Evolutionary conservation across 108 stramenopile genomes (phyloP), one percentile per base, ranked within the genome.

Genomic region (Cylindrotheca closterium): DNA sequence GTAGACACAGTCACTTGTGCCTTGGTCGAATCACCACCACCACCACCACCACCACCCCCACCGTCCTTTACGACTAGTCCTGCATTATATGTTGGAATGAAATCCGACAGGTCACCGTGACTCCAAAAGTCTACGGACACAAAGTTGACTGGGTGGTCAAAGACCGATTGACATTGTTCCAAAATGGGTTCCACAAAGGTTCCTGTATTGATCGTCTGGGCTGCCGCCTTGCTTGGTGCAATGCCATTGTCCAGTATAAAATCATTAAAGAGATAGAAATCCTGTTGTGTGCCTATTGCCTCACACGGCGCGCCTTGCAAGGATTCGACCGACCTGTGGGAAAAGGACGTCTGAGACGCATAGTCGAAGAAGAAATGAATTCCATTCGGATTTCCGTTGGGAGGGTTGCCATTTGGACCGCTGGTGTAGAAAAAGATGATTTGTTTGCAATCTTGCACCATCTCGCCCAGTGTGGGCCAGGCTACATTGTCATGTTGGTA

Each of bases 51-150:
- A n/a, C n/a, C n/a, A n/a, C n/a, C n/a, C n/a, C n/a, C n/a, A n/a
- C n/a, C n/a, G 21, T 25, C 37, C 7, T 7, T 42, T 60, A 17
- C 45, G n/a, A 65, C 54, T n/a, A 67, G 24, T 58, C 24, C 27
- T 0, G 58, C 32, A 78, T 84, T 88, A 2, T 52, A 60, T 55
- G 68, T 62, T 19, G 79, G 58, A 12, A 81, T 73, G 28, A 81
- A 71, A 15, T 60, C 34, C 5, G 73, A n/a, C 28, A 82, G 46
- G 33, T 77, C 65, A 1, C 88, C 88, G n/a, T 65, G 37, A 30
- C 65, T 47, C 88, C 88, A 89, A 75, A 86, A 89, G 32, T 89
- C 85, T 23, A 89, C 80, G 3, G 73, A 74, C 17, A 89, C 18
- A 4, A 80, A 28, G 51, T 74, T 82, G 45, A 60, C 56, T 4